A percentile compares a stretch with the other conserved stretches of the same genome.
Conservation (phyloP, 345 rosid genomes). For the Turritis glabra region DNA sequence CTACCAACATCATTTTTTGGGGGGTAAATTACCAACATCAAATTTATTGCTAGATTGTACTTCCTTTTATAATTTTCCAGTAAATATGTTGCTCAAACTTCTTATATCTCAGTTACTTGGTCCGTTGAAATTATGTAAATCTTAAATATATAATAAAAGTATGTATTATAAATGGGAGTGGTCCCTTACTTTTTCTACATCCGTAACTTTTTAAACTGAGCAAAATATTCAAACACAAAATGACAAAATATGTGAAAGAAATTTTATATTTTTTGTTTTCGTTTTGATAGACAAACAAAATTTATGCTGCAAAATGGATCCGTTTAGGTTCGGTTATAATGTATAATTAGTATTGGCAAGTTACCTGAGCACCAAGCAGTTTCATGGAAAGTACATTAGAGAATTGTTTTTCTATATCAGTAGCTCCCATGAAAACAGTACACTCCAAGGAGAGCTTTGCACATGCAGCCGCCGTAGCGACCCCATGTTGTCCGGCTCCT, state of each 20-base stretch:
- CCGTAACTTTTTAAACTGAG: background rate
- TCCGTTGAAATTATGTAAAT: background rate
- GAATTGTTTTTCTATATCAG: slow-evolving; percentile 65
- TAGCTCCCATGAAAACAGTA: slow-evolving; percentile 67
- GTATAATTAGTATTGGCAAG: background rate
- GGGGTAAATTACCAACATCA: too few relatives aligned
- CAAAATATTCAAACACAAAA: background rate
- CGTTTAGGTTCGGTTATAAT: background rate
- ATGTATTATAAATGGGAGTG: background rate
- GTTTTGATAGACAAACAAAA: background rate
- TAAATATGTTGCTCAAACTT: background rate
- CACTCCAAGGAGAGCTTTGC: slow-evolving; percentile 70
- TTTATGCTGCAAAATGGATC: background rate
- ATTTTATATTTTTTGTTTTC: background rate
- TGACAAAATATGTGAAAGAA: background rate
- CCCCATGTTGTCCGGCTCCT: slow-evolving; percentile 88
- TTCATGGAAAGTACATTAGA: slow-evolving; percentile 63
- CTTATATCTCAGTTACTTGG: background rate
- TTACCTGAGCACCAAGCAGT: slow-evolving; percentile 64
- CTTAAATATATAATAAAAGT: background rate
- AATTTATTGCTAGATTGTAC: too few relatives aligned
- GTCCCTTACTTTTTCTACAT: background rate
- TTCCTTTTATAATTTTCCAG: too few relatives aligned
- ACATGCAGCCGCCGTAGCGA: slow-evolving; percentile 89
- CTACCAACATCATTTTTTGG: too few relatives aligned